These are phyloP conservation scores for Diatrype stigma DNA, from an alignment of 2,329 filamentous ascomycete genomes.

Conservation along the genomic window DNA sequence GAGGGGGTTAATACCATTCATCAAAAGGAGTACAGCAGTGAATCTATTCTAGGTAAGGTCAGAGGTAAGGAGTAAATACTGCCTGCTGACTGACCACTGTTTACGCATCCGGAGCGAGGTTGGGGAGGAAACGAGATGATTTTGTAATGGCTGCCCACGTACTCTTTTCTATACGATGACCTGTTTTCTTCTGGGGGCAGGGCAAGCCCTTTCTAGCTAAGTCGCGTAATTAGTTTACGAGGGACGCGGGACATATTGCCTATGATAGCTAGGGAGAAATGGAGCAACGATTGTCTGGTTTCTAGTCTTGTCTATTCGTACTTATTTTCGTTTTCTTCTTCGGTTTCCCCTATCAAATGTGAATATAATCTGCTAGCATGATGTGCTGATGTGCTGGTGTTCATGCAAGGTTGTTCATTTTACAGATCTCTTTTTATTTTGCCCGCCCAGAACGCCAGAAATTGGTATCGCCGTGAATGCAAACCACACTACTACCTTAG, in stretches of 20 bases:
- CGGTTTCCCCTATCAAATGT: neutral
- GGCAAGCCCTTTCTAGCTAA: too few species aligned
- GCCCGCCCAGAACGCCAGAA: neutral
- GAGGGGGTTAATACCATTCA: neutral
- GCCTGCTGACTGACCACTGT: constrained; percentile 20
- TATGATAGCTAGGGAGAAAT: too few species aligned
- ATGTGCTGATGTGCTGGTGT: too few species aligned
- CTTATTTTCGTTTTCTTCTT: neutral
- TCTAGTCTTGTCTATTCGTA: too few species aligned
- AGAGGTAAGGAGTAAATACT: constrained; percentile 47
- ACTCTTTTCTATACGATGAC: neutral
- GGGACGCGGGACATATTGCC: too few species aligned
- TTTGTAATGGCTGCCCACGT: neutral
- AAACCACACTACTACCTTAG: neutral
- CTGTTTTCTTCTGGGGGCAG: too few species aligned
- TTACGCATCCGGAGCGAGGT: too few species aligned
- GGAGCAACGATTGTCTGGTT: neutral
- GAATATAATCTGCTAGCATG: too few species aligned
- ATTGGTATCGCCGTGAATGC: neutral
- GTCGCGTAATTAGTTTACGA: too few species aligned
- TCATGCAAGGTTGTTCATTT: neutral
- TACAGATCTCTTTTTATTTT: neutral
- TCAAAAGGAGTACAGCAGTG: neutral
- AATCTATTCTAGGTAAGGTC: constrained; percentile 43
- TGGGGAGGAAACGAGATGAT: neutral